Evolutionary conservation across 2,329 filamentous ascomycete species (phyloP).

Genomic region (Erysiphe pulchra): DNA sequence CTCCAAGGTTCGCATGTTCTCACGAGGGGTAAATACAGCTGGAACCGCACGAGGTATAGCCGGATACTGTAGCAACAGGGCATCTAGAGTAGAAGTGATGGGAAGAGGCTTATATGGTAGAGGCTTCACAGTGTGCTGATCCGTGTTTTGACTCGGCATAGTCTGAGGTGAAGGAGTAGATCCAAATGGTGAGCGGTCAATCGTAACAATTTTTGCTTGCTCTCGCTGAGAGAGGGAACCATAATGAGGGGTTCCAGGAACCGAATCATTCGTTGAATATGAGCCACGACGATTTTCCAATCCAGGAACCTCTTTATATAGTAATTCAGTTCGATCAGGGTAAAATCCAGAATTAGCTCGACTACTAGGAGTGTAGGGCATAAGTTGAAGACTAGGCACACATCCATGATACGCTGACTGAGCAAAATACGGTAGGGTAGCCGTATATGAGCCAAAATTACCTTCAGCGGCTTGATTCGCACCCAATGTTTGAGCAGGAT

Average conservation of each 20-base stretch:
- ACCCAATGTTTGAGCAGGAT: slow-evolving; percentile 10
- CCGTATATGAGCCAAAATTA: slow-evolving; percentile 11
- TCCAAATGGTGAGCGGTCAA: slow-evolving; percentile 35
- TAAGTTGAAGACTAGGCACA: slow-evolving; percentile 10
- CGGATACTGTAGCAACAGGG: slow-evolving; percentile 49
- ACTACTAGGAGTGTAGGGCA: slow-evolving; percentile 11
- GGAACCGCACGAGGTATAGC: slow-evolving; percentile 70
- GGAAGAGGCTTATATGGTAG: slow-evolving; percentile 12
- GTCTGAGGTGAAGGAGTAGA: slow-evolving; percentile 42
- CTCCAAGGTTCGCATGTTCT: slow-evolving; percentile 70
- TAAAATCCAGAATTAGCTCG: slow-evolving; percentile 10
- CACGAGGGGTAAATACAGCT: slow-evolving; percentile 62
- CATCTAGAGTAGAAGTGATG: slow-evolving; percentile 23
- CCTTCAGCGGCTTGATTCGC: slow-evolving; percentile 9
- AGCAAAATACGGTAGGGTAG: slow-evolving; percentile 11
- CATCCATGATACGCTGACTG: slow-evolving; percentile 13
- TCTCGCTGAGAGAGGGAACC: slow-evolving; percentile 31
- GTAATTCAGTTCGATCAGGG: slow-evolving; percentile 10
- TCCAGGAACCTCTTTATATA: slow-evolving; percentile 24
- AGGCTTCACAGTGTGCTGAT: slow-evolving; percentile 11
- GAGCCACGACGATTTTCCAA: slow-evolving; percentile 41
- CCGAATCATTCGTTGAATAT: slow-evolving; percentile 42
- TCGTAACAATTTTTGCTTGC: slow-evolving; percentile 28
- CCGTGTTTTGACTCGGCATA: slow-evolving; percentile 19
- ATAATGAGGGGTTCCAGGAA: slow-evolving; percentile 39